Evolutionary conservation across 768 basidiomycete genomes (phyloP).

Genomic region (Tylopilus sp.): DNA sequence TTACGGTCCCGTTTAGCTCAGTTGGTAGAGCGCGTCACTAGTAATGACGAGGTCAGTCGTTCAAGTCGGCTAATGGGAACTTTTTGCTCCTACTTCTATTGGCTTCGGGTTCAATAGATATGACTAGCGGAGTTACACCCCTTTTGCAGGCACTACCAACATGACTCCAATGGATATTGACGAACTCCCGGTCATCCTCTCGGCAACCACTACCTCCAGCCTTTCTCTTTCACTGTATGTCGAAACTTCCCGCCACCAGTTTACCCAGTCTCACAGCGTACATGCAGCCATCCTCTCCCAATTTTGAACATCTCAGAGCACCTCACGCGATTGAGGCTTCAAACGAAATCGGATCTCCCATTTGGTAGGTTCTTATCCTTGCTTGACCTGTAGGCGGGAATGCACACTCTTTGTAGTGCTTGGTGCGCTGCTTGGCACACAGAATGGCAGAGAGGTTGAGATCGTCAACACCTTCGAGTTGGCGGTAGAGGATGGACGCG

Average conservation of each 20-base stretch:
- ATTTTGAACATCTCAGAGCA: conserved; percentile 98
- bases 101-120: neutral
- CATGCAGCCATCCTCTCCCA: conserved; percentile 84
- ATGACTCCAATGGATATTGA: conserved; percentile 75
- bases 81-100: conserved; percentile 8
- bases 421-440: conserved; percentile 91
- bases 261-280: conserved; percentile 11
- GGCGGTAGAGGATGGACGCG: conserved; percentile 52
- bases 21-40: conserved; percentile 51
- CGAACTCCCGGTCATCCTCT: conserved; percentile 69
- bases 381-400: neutral
- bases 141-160: conserved; percentile 7
- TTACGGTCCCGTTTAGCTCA: conserved; percentile 38
- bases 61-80: conserved; percentile 41
- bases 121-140: neutral
- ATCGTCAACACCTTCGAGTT: conserved; percentile 97
- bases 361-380: conserved; percentile 49
- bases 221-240: conserved; percentile 72
- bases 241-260: neutral
- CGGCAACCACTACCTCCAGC: conserved; percentile 68
- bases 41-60: conserved; percentile 45
- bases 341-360: conserved; percentile 55
- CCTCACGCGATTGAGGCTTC: conserved; percentile 78
- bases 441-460: conserved; percentile 92
- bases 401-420: conserved; percentile 53